Conservation (phyloP, 1,139 yeast genomes). For the Kazachstania sp. region DNA sequence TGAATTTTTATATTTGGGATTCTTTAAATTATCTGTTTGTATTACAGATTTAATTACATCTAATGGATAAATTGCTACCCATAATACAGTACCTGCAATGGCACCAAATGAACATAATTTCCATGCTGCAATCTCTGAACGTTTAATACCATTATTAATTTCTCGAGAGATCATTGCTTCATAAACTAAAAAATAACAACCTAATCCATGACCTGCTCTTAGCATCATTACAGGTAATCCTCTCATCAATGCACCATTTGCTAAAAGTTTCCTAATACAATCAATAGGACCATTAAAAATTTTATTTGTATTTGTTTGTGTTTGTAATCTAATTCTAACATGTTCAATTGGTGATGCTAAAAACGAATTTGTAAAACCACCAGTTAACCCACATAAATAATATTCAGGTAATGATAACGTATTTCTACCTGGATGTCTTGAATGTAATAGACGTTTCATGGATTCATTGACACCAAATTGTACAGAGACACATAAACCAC, state of each 20-base stretch:
- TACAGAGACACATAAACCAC: slow-evolving; percentile 87
- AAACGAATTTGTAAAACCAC: slow-evolving; percentile 82
- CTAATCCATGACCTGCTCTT: slow-evolving; percentile 83
- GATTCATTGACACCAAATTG: slow-evolving; percentile 85
- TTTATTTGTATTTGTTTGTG: slow-evolving; percentile 41
- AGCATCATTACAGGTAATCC: slow-evolving; percentile 74
- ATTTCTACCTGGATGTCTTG: slow-evolving; percentile 11
- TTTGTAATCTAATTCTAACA: slow-evolving; percentile 81
- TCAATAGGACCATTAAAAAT: slow-evolving; percentile 64
- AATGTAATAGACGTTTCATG: slow-evolving; percentile 59
- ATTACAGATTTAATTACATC: slow-evolving; percentile 80
- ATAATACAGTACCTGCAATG: slow-evolving; percentile 74
- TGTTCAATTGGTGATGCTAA: slow-evolving; percentile 90
- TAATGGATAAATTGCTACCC: slow-evolving; percentile 74
- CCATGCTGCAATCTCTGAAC: slow-evolving; percentile 58
- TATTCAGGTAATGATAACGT: slow-evolving; percentile 48
- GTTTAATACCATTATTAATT: slow-evolving; percentile 40
- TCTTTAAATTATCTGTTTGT: slow-evolving; percentile 71
- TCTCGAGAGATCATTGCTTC: slow-evolving; percentile 74
- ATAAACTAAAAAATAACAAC: slow-evolving; percentile 79
- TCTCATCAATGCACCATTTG: slow-evolving; percentile 64
- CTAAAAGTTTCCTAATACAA: slow-evolving; percentile 50
- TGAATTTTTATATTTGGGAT: slow-evolving; percentile 28
- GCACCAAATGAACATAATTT: slow-evolving; percentile 78
- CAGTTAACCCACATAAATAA: slow-evolving; percentile 75